Evolutionary conservation across 306 rosid species (phyloP).

Genomic region (Herpetospermum pedunculosum): DNA sequence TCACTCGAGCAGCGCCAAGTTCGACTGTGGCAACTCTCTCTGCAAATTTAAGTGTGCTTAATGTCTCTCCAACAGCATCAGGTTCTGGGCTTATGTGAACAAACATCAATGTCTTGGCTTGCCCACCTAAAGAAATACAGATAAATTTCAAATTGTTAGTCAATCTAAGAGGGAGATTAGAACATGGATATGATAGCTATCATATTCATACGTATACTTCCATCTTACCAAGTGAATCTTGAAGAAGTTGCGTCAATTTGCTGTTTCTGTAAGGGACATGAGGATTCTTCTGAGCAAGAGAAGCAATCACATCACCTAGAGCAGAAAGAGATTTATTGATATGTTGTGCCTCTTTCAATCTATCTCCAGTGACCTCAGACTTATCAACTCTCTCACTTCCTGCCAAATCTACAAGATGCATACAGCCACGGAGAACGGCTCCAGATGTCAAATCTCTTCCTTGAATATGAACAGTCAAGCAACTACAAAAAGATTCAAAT

Average conservation of each 20-base stretch:
- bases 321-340: constrained; percentile 94
- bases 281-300: constrained; percentile 90
- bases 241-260: constrained; percentile 91
- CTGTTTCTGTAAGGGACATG: constrained; percentile 96
- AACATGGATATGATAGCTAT: background rate
- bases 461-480: constrained; percentile 97
- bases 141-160: constrained; percentile 5
- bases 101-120: constrained; percentile 93
- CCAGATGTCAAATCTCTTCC: constrained; percentile 94
- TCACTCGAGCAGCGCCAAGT: constrained; percentile 88
- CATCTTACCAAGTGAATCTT: constrained; percentile 86
- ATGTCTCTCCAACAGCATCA: constrained; percentile 69
- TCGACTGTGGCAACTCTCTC: constrained; percentile 94
- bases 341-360: constrained; percentile 92
- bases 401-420: constrained; percentile 96
- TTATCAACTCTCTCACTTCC: constrained; percentile 97
- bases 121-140: constrained; percentile 54
- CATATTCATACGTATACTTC: background rate
- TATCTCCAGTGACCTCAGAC: constrained; percentile 94
- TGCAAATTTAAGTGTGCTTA: constrained; percentile 91
- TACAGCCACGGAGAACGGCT: constrained; percentile 60
- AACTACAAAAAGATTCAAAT: constrained; percentile 44
- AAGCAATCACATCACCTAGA: constrained; percentile 89
- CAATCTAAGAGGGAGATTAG: background rate
- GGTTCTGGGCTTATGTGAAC: constrained; percentile 91